Base-by-base conservation (phyloP, 495 filamentous ascomycete genomes). In the Penicillium robsamsonii region DNA sequence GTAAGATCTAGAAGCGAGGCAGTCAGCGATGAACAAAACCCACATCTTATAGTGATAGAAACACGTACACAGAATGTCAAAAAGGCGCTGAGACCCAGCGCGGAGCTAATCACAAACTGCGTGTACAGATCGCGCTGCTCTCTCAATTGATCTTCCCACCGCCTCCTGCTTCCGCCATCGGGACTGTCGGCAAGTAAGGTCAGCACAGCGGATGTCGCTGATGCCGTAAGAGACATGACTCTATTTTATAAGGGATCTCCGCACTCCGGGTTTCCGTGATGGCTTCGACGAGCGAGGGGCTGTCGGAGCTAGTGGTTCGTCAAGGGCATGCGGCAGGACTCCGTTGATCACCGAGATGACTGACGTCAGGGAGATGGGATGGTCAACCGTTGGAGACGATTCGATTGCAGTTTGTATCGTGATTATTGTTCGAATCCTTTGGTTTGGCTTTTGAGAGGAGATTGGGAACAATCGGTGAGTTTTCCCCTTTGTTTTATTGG, bases 41-140 rank as follows among this genome's bases (percentile, higher is more conserved):
- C 53, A 35, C 40, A 7, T 1, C 25, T 17, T 12, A 18, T 15
- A 13, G 42, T 5, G n/a, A 27, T 1, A 29, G 46, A 30, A 18
- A 68, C 80, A 48, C 35, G 15, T 75, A 86, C 81, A 68, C 85
- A 88, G 55, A 88, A 88, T 4, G 79, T 68, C 17, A 87, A 44
- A 62, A 88, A 88, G 24, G 85, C 85, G 24, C 67, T 60, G 20
- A 85, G 53, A 4, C 85, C 85, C 4, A 88, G 60, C 17, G 74
- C 71, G 37, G 77, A 66, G 44, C 85, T 87, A 31, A 88, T 71
- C 33, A 79, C 72, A 24, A 84, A 72, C 59, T 88, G 85, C 29
- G 84, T 85, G 48, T 64, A 74, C 17, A 83, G 70, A 68, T 87
- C 83, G 24, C 82, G 73, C 15, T 76, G 73, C 24, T 72, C 69